Conservation (phyloP, 495 filamentous ascomycete genomes). For the Penicillium desertorum region DNA sequence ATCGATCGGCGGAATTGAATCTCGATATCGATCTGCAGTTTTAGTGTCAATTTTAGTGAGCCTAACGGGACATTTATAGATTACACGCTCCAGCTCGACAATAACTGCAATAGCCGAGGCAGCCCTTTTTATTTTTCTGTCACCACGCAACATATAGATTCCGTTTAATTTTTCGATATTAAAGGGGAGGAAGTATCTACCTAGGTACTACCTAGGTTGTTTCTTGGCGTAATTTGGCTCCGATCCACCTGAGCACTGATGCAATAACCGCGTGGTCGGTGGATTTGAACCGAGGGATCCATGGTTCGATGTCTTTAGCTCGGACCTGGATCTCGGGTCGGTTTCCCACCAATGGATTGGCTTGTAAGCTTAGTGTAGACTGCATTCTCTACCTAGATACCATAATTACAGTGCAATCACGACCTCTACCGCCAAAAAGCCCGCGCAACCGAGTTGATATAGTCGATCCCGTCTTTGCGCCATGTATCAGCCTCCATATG, state of each 20-base stretch:
- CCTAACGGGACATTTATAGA: neutral
- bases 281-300: neutral
- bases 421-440: slow-evolving; percentile 27
- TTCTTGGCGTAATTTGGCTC: neutral
- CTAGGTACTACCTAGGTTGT: too few species aligned
- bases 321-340: neutral
- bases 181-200: neutral
- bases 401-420: too few species aligned
- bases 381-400: too few species aligned
- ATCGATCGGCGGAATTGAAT: neutral
- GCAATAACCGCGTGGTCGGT: neutral
- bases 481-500: slow-evolving; percentile 51
- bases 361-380: neutral
- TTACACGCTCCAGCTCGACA: neutral
- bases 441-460: slow-evolving; percentile 32
- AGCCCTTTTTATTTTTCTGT: neutral
- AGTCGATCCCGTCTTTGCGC: slow-evolving; percentile 45
- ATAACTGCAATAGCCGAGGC: neutral
- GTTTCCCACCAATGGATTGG: neutral
- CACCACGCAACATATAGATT: neutral
- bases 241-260: neutral
- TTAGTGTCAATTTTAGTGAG: neutral
- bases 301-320: neutral
- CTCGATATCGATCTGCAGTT: neutral
- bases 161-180: neutral